A percentile compares a stretch with the other conserved stretches of the same genome.
Conservation (phyloP, 2,329 filamentous ascomycete genomes). For the Trichoderma harzianum region DNA sequence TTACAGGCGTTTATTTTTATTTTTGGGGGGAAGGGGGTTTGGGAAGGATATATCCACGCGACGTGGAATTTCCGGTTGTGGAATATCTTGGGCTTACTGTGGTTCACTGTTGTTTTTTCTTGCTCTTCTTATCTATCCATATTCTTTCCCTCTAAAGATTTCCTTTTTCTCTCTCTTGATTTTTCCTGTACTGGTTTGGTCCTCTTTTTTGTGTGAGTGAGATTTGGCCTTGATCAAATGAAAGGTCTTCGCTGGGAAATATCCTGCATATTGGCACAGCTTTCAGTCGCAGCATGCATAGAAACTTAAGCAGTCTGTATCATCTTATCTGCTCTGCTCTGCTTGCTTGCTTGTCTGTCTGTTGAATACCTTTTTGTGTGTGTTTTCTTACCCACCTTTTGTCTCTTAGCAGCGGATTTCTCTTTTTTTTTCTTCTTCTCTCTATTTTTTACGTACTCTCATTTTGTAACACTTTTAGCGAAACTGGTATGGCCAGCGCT, state of each 20-base stretch:
- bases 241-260: background rate
- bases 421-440: background rate
- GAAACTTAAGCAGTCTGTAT: background rate
- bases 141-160: conserved; percentile 2
- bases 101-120: background rate
- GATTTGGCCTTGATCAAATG: background rate
- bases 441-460: background rate
- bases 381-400: background rate
- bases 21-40: background rate
- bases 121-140: background rate
- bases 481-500: background rate
- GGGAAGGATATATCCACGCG: background rate
- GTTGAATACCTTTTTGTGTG: background rate
- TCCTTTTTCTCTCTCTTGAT: background rate
- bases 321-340: background rate
- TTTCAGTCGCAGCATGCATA: conserved; percentile 14
- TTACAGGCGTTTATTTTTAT: conserved; percentile 16
- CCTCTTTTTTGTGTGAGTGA: background rate
- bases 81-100: background rate
- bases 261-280: conserved; percentile 11
- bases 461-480: background rate
- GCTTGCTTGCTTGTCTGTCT: background rate
- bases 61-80: background rate
- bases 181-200: background rate
- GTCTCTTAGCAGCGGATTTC: background rate